Evolutionary conservation across 2,329 filamentous ascomycete species (phyloP).

Genomic region (Chalaropsis ovoidea): DNA sequence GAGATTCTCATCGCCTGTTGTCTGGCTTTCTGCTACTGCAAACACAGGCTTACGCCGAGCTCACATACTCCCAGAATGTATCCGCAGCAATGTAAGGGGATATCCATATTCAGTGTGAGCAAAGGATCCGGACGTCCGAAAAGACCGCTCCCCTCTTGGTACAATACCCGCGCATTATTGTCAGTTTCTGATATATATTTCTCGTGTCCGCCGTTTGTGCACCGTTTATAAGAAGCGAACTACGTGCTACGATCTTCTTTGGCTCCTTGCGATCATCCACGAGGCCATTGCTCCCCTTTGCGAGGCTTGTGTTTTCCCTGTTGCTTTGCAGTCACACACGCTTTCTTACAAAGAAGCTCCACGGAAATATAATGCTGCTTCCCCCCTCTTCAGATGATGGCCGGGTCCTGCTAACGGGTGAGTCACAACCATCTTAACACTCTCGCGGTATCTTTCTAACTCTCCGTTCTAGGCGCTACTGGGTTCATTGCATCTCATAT

Average conservation of each 20-base stretch:
- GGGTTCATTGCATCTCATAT: slow-evolving; percentile 48
- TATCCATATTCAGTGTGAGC: background rate
- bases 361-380: background rate
- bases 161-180: background rate
- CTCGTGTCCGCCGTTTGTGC: background rate
- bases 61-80: too few relatives aligned
- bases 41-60: too few relatives aligned
- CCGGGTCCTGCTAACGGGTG: slow-evolving; percentile 20
- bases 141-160: background rate
- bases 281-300: background rate
- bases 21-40: too few relatives aligned
- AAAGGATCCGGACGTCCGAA: slow-evolving; percentile 13
- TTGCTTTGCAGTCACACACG: background rate
- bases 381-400: background rate
- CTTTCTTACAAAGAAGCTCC: background rate
- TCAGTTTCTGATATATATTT: background rate
- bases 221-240: background rate
- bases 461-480: slow-evolving; percentile 35
- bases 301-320: background rate
- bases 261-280: background rate
- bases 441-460: background rate
- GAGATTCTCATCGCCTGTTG: too few relatives aligned
- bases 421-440: background rate
- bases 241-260: background rate
- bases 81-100: background rate